These are phyloP conservation scores for Candida sphagnicola DNA, from an alignment of 805 yeast genomes.

Conservation along the genomic window DNA sequence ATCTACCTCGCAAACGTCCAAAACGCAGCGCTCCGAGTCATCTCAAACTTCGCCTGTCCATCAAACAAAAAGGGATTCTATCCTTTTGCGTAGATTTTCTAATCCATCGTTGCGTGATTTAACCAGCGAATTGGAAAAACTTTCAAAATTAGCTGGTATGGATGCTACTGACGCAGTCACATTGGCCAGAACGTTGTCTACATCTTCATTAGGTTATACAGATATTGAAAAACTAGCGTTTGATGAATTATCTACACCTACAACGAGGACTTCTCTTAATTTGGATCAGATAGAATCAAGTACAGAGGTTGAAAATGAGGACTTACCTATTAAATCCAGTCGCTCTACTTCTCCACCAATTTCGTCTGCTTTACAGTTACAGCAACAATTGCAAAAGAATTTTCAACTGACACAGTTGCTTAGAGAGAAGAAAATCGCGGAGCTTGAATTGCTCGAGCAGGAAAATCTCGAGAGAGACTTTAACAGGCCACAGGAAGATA, in stretches of 20 bases:
- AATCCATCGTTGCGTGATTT: conserved; percentile 68
- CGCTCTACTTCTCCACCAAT: conserved; percentile 4
- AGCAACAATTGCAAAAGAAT: conserved; percentile 15
- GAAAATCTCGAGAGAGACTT: conserved; percentile 33
- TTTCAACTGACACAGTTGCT: conserved; percentile 11
- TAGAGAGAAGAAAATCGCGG: conserved; percentile 5
- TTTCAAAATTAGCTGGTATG: conserved; percentile 75
- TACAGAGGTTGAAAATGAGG: not conserved
- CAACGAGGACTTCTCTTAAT: conserved; percentile 6
- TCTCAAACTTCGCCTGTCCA: not conserved
- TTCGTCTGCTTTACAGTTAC: conserved; percentile 7
- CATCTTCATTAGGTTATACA: conserved; percentile 60
- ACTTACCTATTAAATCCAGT: not conserved
- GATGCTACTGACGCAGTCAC: conserved; percentile 79
- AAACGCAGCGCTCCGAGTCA: not conserved
- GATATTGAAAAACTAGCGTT: conserved; percentile 45
- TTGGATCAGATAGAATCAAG: not conserved
- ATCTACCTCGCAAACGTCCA: conserved; percentile 2
- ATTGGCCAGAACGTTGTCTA: conserved; percentile 73
- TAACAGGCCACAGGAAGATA: conserved; percentile 43
- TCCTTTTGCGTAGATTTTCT: conserved; percentile 15
- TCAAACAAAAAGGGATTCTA: conserved; percentile 8
- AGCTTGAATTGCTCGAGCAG: conserved; percentile 4
- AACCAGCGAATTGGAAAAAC: conserved; percentile 68
- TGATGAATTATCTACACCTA: conserved; percentile 25